Base-by-base conservation (phyloP, 495 filamentous ascomycete genomes). In the Glarea lozoyensis region DNA sequence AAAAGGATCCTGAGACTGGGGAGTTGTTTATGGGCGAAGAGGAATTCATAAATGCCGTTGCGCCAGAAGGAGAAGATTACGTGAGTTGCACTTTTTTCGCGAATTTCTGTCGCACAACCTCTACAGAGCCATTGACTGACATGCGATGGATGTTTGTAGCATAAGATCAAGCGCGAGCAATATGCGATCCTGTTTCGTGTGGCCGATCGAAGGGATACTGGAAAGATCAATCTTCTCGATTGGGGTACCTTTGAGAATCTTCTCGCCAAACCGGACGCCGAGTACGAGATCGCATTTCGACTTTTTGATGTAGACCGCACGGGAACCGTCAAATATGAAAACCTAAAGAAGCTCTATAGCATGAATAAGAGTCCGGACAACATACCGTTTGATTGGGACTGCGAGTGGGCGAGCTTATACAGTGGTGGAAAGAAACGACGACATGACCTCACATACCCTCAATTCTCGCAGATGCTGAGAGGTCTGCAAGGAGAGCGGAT, bases 211-310 rank as follows among this genome's bases (percentile, higher is more conserved):
- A 73, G 73, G 33, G 75, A 69, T 40, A 65, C 65, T 17, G 87
- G 88, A 42, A 79, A 74, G 53, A 67, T 98, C 23, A 84, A 60
- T 47, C 61, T 98, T 20, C 70, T 77, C 46, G 92, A 98, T 62
- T 98, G 88, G 88, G 79, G 71, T 11, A 82, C 81, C 34, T 98
- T 96, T 60, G 83, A 95, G 63, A 90, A 94, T 66, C 77, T 98
- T 42, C 78, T 98, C 25, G 73, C 75, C 38, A 96, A 95, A 60
- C 88, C 92, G 48, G 92, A 97, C 50, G 93, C 92, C 55, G 93
- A 98, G 61, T 98, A 98, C 60, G 89, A 98, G 64, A 96, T 98
- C 50, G 90, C 89, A 3, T 98, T 96, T 66, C 84, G 93, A 43
- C 73, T 97, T 20, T 98, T 98, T 64, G 92, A 97, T 53, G 63